These are phyloP conservation scores for Pseudonitzschia delicatissima DNA, from an alignment of 108 stramenopile genomes.

Conservation along the genomic window DNA sequence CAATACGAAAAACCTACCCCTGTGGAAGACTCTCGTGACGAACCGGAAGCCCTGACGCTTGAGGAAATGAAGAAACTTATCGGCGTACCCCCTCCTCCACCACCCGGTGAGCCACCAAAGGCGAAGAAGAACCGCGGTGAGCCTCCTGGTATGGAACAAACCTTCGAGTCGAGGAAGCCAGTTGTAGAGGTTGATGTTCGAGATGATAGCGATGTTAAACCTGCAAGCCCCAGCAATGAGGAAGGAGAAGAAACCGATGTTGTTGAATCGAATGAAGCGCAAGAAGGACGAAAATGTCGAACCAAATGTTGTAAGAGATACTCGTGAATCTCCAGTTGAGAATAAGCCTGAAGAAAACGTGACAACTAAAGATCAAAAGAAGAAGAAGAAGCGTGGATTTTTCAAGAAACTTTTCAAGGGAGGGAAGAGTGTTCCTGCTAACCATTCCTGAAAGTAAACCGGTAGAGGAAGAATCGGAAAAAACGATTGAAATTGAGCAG, in stretches of 20 bases:
- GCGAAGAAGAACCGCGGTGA: neutral
- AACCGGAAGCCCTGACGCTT: neutral
- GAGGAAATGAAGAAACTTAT: constrained; percentile 7
- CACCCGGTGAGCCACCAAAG: constrained; percentile 26
- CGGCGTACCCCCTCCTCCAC: constrained; percentile 33
- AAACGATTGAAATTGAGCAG: neutral
- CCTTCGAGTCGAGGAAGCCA: constrained; percentile 5
- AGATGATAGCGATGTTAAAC: neutral
- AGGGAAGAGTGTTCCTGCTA: constrained; percentile 7
- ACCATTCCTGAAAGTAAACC: neutral
- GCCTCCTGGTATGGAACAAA: neutral
- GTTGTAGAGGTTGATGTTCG: neutral
- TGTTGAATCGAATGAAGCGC: constrained; percentile 8
- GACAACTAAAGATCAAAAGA: neutral
- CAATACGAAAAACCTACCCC: neutral
- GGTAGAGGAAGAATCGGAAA: neutral
- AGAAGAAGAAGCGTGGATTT: constrained; percentile 31
- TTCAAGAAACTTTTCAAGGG: constrained; percentile 37
- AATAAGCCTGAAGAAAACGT: too few species aligned
- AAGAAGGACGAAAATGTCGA: too few species aligned
- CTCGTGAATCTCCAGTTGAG: too few species aligned
- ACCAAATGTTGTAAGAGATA: too few species aligned
- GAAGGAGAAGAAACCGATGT: constrained; percentile 10
- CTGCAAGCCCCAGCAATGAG: neutral
- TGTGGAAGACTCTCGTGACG: neutral